Evolutionary conservation across 148 eudicot species (phyloP).

Genomic region (Diospyros kaki): DNA sequence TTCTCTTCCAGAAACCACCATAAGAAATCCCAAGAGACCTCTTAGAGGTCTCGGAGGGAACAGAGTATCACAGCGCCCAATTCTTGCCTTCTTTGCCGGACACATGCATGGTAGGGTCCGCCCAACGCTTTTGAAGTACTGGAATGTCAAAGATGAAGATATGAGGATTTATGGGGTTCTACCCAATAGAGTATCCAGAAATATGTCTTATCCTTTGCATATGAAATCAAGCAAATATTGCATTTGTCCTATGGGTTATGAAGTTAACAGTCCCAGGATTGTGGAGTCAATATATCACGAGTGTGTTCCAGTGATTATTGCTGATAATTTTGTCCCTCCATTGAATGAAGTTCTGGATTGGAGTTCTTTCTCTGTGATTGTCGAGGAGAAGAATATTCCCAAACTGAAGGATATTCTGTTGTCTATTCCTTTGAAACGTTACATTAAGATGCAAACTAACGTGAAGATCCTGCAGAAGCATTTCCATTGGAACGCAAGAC

Average conservation of each 20-base stretch:
- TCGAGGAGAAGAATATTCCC: conserved; percentile 83
- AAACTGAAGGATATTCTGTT: conserved; percentile 65
- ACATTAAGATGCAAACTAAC: conserved; percentile 61
- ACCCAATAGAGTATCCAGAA: conserved; percentile 44
- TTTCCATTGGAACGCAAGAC: conserved; percentile 70
- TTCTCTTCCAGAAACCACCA: conserved; percentile 84
- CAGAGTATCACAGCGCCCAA: conserved; percentile 74
- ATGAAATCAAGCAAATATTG: conserved; percentile 98
- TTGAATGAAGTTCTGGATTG: conserved; percentile 72
- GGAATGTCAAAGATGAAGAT: conserved; percentile 59
- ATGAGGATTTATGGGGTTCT: conserved; percentile 72
- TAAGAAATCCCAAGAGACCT: conserved; percentile 50
- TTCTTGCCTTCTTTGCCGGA: conserved; percentile 92
- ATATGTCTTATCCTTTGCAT: conserved; percentile 64
- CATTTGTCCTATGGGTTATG: conserved; percentile 93
- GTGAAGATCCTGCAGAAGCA: conserved; percentile 86
- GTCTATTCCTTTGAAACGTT: conserved; percentile 57
- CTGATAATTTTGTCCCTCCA: conserved; percentile 79
- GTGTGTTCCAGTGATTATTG: conserved; percentile 90
- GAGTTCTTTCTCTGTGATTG: conserved; percentile 69
- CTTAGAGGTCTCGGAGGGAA: conserved; percentile 66
- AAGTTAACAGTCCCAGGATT: conserved; percentile 95
- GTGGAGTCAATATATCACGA: conserved; percentile 93
- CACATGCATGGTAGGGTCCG: conserved; percentile 86
- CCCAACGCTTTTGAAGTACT: conserved; percentile 59